A percentile compares a stretch with the other conserved stretches of the same genome.
Evolutionary conservation across 2,329 filamentous ascomycete genomes (phyloP).

Genomic region (Hymenoscyphus repandus): DNA sequence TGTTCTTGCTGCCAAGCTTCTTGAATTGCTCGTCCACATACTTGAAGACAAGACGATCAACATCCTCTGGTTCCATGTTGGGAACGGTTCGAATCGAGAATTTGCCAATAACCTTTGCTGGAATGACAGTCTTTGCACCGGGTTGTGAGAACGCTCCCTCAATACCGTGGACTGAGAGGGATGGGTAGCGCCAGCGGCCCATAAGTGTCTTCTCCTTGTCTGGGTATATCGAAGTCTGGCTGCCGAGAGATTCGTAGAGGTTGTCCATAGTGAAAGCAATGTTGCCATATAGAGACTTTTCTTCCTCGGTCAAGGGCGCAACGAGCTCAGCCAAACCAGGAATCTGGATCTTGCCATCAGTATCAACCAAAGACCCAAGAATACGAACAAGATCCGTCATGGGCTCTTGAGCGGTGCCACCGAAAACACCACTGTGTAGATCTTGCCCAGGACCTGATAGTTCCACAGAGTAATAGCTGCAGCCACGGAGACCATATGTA

Average conservation of each 20-base stretch:
- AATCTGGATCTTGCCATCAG: slow-evolving; percentile 86
- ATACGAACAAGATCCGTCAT: slow-evolving; percentile 93
- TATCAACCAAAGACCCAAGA: slow-evolving; percentile 79
- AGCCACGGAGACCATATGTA: slow-evolving; percentile 93
- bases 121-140: slow-evolving; percentile 97
- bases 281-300: slow-evolving; percentile 78
- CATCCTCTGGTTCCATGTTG: slow-evolving; percentile 89
- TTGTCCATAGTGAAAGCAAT: slow-evolving; percentile 98
- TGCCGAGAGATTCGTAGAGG: slow-evolving; percentile 85
- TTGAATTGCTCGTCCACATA: slow-evolving; percentile 81
- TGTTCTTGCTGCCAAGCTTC: slow-evolving; percentile 90
- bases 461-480: slow-evolving; percentile 95
- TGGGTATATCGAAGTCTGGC: slow-evolving; percentile 77
- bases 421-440: slow-evolving; percentile 94
- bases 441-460: slow-evolving; percentile 88
- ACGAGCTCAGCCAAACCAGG: slow-evolving; percentile 93
- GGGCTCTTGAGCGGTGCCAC: slow-evolving; percentile 92
- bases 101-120: slow-evolving; percentile 95
- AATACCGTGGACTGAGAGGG: slow-evolving; percentile 87
- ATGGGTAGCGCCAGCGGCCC: slow-evolving; percentile 93
- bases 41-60: slow-evolving; percentile 79
- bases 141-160: slow-evolving; percentile 92
- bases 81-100: slow-evolving; percentile 98
- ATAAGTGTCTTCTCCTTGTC: slow-evolving; percentile 92
- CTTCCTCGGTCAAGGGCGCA: slow-evolving; percentile 78